Conservation (phyloP, 2,329 filamentous ascomycete species). For the Calonectria hawksworthii region DNA sequence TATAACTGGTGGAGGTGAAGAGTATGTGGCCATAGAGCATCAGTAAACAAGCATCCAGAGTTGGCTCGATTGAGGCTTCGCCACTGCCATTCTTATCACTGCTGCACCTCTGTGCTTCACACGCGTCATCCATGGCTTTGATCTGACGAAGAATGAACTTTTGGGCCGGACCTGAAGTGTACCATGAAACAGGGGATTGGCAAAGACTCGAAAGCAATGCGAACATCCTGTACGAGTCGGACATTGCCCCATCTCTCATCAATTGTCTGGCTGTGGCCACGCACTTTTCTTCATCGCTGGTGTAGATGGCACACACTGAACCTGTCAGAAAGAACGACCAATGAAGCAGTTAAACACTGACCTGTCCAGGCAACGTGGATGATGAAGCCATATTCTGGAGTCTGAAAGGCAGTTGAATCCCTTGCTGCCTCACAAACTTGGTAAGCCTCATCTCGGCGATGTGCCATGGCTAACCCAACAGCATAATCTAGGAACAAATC, state of each 20-base stretch:
- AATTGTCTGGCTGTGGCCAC: constrained; percentile 83
- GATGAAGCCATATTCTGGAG: constrained; percentile 75
- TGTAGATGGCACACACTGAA: constrained; percentile 84
- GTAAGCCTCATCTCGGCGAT: constrained; percentile 81
- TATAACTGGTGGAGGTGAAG: constrained; percentile 85
- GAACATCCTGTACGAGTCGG: constrained; percentile 88
- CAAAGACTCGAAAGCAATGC: constrained; percentile 82
- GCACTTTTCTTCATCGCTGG: constrained; percentile 83
- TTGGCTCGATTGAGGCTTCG: constrained; percentile 22
- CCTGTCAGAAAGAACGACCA: constrained; percentile 25
- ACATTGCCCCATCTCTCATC: constrained; percentile 85
- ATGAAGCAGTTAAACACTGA: constrained; percentile 54
- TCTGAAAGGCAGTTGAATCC: constrained; percentile 86
- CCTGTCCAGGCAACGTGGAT: constrained; percentile 84
- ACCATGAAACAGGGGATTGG: constrained; percentile 80
- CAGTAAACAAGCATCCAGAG: constrained; percentile 83
- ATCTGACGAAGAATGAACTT: constrained; percentile 95
- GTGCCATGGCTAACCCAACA: constrained; percentile 78
- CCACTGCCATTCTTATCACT: constrained; percentile 35
- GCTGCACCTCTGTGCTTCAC: constrained; percentile 55
- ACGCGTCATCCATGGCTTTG: constrained; percentile 84
- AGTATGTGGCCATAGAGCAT: constrained; percentile 93
- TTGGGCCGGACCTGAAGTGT: constrained; percentile 84
- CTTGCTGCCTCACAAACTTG: constrained; percentile 82
- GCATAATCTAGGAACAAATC: constrained; percentile 92